Conservation (phyloP, 306 rosid species). For the Lathyrus sativus region DNA sequence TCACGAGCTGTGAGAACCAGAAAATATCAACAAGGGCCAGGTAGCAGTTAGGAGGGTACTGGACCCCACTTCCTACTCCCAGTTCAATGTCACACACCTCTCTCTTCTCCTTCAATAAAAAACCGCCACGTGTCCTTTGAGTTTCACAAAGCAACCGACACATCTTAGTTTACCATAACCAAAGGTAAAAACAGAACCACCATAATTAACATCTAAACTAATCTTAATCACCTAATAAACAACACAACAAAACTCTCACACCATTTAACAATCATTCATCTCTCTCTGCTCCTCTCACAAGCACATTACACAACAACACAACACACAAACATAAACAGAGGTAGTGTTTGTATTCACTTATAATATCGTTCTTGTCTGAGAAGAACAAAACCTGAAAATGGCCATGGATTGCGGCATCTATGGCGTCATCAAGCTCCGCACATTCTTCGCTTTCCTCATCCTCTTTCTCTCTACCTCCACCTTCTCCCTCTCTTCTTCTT, state of each 20-base stretch:
- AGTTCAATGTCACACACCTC: constrained; percentile 4
- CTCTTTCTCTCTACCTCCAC: neutral
- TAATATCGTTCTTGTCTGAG: constrained; percentile 20
- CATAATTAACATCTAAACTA: neutral
- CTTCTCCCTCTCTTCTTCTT: neutral
- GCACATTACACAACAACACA: neutral
- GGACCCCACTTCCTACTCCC: constrained; percentile 30
- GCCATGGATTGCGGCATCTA: constrained; percentile 64
- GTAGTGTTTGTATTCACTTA: constrained; percentile 7
- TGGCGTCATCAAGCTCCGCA: constrained; percentile 35
- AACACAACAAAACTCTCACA: neutral
- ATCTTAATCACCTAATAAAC: neutral
- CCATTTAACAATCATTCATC: neutral
- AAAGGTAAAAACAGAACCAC: neutral
- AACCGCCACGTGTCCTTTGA: constrained; percentile 26
- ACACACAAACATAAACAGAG: neutral
- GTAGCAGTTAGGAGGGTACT: constrained; percentile 30
- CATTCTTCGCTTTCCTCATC: constrained; percentile 3
- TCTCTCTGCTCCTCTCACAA: neutral
- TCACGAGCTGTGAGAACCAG: neutral
- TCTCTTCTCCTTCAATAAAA: neutral
- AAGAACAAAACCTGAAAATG: constrained; percentile 1
- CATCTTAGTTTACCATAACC: constrained; percentile 24
- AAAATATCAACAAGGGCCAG: constrained; percentile 27
- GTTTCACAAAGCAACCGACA: constrained; percentile 46